Conservation (phyloP, 2,329 filamentous ascomycete genomes). For the Aspergillus latus region DNA sequence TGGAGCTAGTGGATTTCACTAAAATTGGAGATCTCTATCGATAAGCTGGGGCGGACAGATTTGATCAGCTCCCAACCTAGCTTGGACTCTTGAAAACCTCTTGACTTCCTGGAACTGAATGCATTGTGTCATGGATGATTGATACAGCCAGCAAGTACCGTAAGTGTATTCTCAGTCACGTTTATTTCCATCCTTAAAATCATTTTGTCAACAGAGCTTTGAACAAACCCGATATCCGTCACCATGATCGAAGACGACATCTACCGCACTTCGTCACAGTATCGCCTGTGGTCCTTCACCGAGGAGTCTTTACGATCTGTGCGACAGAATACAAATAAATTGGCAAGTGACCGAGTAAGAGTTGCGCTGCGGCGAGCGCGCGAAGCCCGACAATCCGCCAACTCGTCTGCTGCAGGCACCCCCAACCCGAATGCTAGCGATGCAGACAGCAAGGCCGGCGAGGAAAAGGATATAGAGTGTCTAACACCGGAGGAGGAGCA, state of each 20-base stretch:
- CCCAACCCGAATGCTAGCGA: slow-evolving; percentile 33
- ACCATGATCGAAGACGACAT: slow-evolving; percentile 83
- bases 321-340: slow-evolving; percentile 74
- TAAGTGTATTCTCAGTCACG: background rate
- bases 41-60: slow-evolving; percentile 22
- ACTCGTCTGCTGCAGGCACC: slow-evolving; percentile 33
- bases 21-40: slow-evolving; percentile 15
- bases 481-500: slow-evolving; percentile 81
- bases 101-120: background rate
- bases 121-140: slow-evolving; percentile 2
- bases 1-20: background rate
- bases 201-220: too few species aligned
- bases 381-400: slow-evolving; percentile 35
- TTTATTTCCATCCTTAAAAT: too few species aligned
- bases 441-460: slow-evolving; percentile 31
- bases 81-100: background rate
- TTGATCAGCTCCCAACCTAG: background rate
- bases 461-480: slow-evolving; percentile 64
- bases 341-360: slow-evolving; percentile 69
- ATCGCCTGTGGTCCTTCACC: slow-evolving; percentile 88
- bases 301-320: slow-evolving; percentile 68
- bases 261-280: slow-evolving; percentile 89
- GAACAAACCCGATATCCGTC: background rate
- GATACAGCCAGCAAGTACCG: background rate
- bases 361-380: slow-evolving; percentile 55